A percentile compares a stretch with the other conserved stretches of the same genome.
These are phyloP conservation scores for Dactylis glomerata DNA, from an alignment of 176 grass and related monocot species.

Conservation along the genomic window DNA sequence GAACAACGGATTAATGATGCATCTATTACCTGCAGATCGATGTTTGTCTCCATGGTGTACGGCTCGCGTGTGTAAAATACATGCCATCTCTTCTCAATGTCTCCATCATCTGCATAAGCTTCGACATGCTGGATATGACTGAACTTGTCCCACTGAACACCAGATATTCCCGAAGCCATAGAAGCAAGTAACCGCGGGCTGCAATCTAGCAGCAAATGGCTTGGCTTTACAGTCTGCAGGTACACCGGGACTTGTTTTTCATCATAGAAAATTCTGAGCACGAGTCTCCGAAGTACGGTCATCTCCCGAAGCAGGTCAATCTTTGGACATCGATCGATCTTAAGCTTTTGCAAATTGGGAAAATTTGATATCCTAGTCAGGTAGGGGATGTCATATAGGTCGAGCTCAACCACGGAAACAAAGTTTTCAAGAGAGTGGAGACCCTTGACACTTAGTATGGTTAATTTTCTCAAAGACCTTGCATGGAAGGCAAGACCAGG, in stretches of 20 bases:
- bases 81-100: neutral
- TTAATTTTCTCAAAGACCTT: neutral
- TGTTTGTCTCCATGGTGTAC: neutral
- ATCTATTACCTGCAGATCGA: no score
- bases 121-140: neutral
- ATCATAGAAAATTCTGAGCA: neutral
- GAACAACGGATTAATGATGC: no score
- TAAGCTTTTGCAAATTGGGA: neutral
- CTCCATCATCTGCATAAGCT: neutral
- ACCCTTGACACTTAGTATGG: neutral
- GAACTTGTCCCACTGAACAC: neutral
- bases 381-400: neutral
- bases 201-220: neutral
- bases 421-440: neutral
- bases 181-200: neutral
- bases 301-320: neutral
- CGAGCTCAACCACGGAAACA: neutral
- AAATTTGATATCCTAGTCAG: neutral
- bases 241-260: neutral
- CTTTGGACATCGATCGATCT: neutral
- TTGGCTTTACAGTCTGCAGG: neutral
- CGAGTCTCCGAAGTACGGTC: neutral
- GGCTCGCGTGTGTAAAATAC: neutral
- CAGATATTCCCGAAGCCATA: neutral
- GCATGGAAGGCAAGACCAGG: neutral